These are phyloP conservation scores for Escallonia rubra DNA, from an alignment of 129 eudicot genomes.

Conservation along the genomic window DNA sequence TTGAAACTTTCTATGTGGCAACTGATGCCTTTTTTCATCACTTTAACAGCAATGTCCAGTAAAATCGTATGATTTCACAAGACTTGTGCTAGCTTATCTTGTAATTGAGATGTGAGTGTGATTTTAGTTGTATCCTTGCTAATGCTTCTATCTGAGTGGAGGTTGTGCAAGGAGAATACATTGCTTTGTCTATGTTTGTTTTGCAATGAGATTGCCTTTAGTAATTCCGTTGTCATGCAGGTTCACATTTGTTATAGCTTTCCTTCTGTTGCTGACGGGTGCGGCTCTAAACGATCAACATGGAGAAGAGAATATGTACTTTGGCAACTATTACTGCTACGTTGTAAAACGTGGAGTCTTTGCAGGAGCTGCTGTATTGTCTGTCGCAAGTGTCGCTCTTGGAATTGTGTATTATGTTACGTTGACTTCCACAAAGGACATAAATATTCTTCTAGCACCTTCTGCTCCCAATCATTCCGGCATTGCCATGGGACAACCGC, in stretches of 20 bases:
- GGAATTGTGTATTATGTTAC: conserved; percentile 48
- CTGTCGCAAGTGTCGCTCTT: conserved; percentile 58
- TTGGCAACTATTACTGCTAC: conserved; percentile 67
- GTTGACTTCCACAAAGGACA: conserved; percentile 30
- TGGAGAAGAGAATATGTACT: conserved; percentile 57
- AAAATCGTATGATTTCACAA: background rate
- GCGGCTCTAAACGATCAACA: conserved; percentile 82
- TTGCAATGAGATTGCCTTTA: background rate
- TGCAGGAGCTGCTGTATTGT: conserved; percentile 65
- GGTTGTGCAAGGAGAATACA: too few species aligned
- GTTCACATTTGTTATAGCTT: conserved; percentile 81
- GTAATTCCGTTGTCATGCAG: conserved; percentile 30
- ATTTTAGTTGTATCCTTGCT: background rate
- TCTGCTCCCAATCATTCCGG: conserved; percentile 28
- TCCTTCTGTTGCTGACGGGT: conserved; percentile 68
- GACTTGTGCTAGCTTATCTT: background rate
- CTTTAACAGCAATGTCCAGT: background rate
- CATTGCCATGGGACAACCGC: conserved; percentile 59
- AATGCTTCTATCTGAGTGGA: background rate
- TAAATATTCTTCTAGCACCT: conserved; percentile 8
- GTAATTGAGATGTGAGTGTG: background rate
- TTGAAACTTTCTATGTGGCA: too few species aligned
- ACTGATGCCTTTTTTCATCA: too few species aligned
- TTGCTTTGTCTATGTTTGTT: background rate
- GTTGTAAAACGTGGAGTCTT: conserved; percentile 93